These are phyloP conservation scores for Colletotrichum melonis DNA, from an alignment of 2,329 filamentous ascomycete species.

Conservation along the genomic window DNA sequence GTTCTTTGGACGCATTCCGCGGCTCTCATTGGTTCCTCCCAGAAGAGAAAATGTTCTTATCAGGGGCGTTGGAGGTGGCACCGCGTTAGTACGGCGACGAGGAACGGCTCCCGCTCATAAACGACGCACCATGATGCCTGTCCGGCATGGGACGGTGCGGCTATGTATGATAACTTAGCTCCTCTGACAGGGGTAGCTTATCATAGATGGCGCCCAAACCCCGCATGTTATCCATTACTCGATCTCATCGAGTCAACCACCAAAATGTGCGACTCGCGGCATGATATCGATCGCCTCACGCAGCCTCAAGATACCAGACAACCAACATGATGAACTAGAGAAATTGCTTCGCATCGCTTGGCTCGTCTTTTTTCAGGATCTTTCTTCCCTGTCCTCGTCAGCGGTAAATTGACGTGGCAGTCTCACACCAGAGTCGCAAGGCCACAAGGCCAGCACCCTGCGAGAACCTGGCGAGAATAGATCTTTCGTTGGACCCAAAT, in stretches of 20 bases:
- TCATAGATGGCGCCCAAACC: conserved; percentile 23
- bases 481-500: not conserved
- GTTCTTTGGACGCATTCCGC: not conserved
- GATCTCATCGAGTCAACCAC: conserved; percentile 40
- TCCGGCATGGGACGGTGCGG: conserved; percentile 31
- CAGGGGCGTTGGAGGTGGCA: conserved; percentile 12
- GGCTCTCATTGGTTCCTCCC: conserved; percentile 14
- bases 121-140: not conserved
- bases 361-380: not conserved
- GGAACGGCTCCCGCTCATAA: conserved; percentile 19
- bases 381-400: not conserved
- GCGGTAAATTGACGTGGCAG: not conserved
- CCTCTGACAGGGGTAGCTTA: conserved; percentile 32
- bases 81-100: conserved; percentile 8
- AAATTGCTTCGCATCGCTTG: not conserved
- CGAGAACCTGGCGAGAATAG: not conserved
- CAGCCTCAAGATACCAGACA: not conserved
- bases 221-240: conserved; percentile 43
- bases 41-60: conserved; percentile 24
- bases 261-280: conserved; percentile 8
- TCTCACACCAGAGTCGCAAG: not conserved
- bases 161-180: conserved; percentile 25
- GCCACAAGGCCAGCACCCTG: not conserved
- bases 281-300: conserved; percentile 1
- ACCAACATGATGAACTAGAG: not conserved